These are phyloP conservation scores for Purshia tridentata DNA, from an alignment of 306 rosid genomes.

Conservation along the genomic window DNA sequence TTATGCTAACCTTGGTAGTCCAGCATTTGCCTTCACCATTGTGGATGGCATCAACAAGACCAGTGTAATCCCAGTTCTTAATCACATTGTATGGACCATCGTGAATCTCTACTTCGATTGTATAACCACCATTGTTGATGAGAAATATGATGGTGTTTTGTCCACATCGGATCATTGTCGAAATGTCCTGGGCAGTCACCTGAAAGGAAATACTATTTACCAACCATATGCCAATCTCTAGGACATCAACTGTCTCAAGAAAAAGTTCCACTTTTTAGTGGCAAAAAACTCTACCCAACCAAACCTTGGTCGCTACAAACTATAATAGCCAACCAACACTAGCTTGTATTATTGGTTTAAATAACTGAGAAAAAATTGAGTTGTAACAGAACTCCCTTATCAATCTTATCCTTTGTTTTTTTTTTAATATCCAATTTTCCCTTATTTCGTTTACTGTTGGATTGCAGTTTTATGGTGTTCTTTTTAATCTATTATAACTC, in stretches of 20 bases:
- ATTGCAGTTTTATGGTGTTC: background rate
- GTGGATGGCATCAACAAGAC: constrained; percentile 76
- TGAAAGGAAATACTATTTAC: constrained; percentile 26
- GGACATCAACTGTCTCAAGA: background rate
- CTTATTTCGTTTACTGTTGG: background rate
- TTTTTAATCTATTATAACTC: constrained; percentile 9
- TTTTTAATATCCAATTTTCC: background rate
- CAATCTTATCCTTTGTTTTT: background rate
- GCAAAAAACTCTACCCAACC: too few species aligned
- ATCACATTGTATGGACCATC: constrained; percentile 95
- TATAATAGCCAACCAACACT: too few species aligned
- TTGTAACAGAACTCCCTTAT: background rate
- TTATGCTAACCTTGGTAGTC: constrained; percentile 68
- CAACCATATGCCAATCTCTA: background rate
- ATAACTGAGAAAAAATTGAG: background rate
- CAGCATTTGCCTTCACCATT: constrained; percentile 90
- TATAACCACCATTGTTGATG: constrained; percentile 84
- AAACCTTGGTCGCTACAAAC: too few species aligned
- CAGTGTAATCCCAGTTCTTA: constrained; percentile 87
- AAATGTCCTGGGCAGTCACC: constrained; percentile 93
- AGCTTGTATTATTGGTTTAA: too few species aligned
- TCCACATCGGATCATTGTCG: constrained; percentile 79
- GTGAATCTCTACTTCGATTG: constrained; percentile 91
- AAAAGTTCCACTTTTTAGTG: background rate
- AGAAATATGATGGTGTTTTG: constrained; percentile 79